Conservation (phyloP, 2,329 filamentous ascomycete species). For the Alternaria atra region DNA sequence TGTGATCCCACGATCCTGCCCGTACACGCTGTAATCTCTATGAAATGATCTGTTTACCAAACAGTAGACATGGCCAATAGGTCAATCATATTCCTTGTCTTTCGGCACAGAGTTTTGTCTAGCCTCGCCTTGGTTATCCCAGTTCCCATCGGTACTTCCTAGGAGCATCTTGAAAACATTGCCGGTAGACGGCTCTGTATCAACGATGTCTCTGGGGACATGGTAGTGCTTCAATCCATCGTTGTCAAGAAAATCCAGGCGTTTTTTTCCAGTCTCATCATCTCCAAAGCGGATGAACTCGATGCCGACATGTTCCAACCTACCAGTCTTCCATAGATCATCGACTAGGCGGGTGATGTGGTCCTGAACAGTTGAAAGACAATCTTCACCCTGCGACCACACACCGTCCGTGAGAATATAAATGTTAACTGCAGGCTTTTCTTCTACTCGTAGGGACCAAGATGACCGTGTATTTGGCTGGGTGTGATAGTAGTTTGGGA, state of each 20-base stretch:
- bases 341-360: neutral
- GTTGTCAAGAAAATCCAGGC: constrained; percentile 25
- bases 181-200: constrained; percentile 19
- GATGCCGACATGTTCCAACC: constrained; percentile 20
- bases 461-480: neutral
- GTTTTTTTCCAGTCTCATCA: constrained; percentile 13
- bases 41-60: no score
- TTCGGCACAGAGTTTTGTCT: no score
- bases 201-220: constrained; percentile 22
- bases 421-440: neutral
- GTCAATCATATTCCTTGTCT: no score
- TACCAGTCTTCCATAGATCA: neutral
- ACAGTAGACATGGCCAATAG: no score
- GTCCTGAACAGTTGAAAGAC: neutral
- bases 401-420: constrained; percentile 33
- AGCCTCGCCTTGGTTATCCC: neutral
- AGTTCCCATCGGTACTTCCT: constrained; percentile 18
- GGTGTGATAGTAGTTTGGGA: neutral
- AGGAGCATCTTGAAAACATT: constrained; percentile 33
- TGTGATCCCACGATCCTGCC: no score
- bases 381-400: constrained; percentile 16
- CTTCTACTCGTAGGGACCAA: neutral
- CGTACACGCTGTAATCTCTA: no score
- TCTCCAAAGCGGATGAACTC: constrained; percentile 37
- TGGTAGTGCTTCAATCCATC: neutral